These are phyloP conservation scores for Coprinellus micaceus DNA, from an alignment of 768 basidiomycete species.

Conservation along the genomic window DNA sequence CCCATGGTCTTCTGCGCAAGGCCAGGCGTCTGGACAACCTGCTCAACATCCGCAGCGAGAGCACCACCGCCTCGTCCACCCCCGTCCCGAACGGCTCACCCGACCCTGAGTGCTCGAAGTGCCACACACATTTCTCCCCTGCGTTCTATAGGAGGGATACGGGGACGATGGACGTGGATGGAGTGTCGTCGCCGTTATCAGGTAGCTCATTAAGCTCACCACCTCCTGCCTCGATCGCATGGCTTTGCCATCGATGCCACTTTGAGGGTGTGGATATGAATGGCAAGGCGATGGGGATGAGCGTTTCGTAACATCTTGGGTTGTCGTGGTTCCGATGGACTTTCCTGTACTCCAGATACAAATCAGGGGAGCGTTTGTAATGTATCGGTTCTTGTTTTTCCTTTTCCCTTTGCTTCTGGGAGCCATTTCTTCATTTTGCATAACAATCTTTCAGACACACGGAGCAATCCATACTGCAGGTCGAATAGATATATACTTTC, in stretches of 20 bases:
- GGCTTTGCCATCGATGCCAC: conserved; percentile 48
- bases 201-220: not conserved
- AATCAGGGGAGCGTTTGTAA: too few species aligned
- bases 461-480: too few species aligned
- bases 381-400: too few species aligned
- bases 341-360: too few species aligned
- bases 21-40: conserved; percentile 79
- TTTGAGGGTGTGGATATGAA: conserved; percentile 32
- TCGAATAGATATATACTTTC: too few species aligned
- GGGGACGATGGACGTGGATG: not conserved
- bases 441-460: too few species aligned
- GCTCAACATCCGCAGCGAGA: conserved; percentile 48
- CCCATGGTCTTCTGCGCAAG: conserved; percentile 86
- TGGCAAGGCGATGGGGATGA: conserved; percentile 29
- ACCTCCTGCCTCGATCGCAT: conserved; percentile 10
- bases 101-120: conserved; percentile 54
- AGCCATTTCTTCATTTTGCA: too few species aligned
- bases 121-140: conserved; percentile 70
- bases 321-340: not conserved
- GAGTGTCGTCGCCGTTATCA: conserved; percentile 21
- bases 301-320: conserved; percentile 25
- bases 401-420: too few species aligned
- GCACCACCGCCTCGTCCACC: conserved; percentile 14
- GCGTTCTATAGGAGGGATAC: conserved; percentile 48
- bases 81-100: conserved; percentile 16